These are phyloP conservation scores for Pseudophaeomoniella oleicola DNA, from an alignment of 2,329 filamentous ascomycete species.

Conservation along the genomic window DNA sequence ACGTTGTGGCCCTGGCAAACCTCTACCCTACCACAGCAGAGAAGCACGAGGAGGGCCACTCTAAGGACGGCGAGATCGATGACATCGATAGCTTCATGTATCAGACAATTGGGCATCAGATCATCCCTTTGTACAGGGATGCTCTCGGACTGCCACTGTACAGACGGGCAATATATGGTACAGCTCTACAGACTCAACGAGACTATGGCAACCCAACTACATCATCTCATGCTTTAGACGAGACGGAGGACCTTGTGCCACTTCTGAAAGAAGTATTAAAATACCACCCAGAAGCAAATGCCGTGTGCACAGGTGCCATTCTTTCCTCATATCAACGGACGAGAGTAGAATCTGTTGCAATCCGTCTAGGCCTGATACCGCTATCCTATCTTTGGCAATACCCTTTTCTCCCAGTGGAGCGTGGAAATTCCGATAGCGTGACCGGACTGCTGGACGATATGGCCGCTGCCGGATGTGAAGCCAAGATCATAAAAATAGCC, in stretches of 20 bases:
- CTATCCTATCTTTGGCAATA: conserved; percentile 90
- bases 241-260: conserved; percentile 75
- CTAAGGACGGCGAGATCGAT: conserved; percentile 28
- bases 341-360: conserved; percentile 79
- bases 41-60: conserved; percentile 18
- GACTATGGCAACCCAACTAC: conserved; percentile 43
- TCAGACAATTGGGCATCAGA: conserved; percentile 82
- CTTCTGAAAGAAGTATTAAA: conserved; percentile 54
- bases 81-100: conserved; percentile 99
- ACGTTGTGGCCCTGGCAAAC: conserved; percentile 77
- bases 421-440: conserved; percentile 14
- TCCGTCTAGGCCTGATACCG: conserved; percentile 68
- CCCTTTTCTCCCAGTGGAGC: conserved; percentile 48
- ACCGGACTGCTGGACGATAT: conserved; percentile 62
- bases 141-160: conserved; percentile 75
- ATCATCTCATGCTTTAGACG: conserved; percentile 40
- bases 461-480: conserved; percentile 60
- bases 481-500: conserved; percentile 89
- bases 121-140: conserved; percentile 70
- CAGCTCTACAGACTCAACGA: conserved; percentile 52
- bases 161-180: conserved; percentile 59
- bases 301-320: conserved; percentile 81
- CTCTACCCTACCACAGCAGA: conserved; percentile 46
- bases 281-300: conserved; percentile 67
- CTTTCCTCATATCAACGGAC: conserved; percentile 92